Evolutionary conservation across 202 grass and related monocot species (phyloP), one percentile per base, ranked within the genome.

Genomic region (Setaria italica): DNA sequence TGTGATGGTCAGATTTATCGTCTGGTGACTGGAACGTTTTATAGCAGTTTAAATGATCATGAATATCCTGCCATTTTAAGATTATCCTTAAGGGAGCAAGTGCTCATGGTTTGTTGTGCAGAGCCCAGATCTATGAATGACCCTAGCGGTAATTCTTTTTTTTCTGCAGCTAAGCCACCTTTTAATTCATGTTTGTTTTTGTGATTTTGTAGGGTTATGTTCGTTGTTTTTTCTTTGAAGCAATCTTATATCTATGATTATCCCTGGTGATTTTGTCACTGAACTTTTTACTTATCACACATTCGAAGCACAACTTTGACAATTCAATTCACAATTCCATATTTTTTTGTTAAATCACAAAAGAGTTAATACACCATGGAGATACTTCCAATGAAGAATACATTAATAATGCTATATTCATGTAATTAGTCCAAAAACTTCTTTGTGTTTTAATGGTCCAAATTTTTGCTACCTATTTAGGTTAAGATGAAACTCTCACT

Each of bases 51-150:
- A 77, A 62, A 87, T 81, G 95, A 97, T 65, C 89, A 97, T 84
- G 95, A 97, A 85, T 78, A 89, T 88, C 92, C 95, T 87, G 88
- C 87, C 76, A 97, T 95, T 80, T 87, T 95, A 85, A 94, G 95
- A 86, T 72, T 93, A 73, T 95, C 95, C 72, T 91, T 97, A 37
- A 95, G 89, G 68, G 86, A 97, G 67, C 95, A 97, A 85, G 89
- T 97, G 43, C 92, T 97, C 33, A 95, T 91, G 92, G 25, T 95
- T 79, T 90, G 95, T 58, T 97, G 95, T 64, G 89, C 95, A 80
- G 89, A 91, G 70, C 91, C 95, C 15, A 95, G 83, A 91, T 78
- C 85, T 73, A 93, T 95, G 29, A 97, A 95, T 72, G 92, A 97
- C 59, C 95, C 95, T 72, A 93, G 84, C 33, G 82, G 95, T 97